These are phyloP conservation scores for Beta macrorhiza DNA, from an alignment of 179 eudicot genomes.

Conservation along the genomic window DNA sequence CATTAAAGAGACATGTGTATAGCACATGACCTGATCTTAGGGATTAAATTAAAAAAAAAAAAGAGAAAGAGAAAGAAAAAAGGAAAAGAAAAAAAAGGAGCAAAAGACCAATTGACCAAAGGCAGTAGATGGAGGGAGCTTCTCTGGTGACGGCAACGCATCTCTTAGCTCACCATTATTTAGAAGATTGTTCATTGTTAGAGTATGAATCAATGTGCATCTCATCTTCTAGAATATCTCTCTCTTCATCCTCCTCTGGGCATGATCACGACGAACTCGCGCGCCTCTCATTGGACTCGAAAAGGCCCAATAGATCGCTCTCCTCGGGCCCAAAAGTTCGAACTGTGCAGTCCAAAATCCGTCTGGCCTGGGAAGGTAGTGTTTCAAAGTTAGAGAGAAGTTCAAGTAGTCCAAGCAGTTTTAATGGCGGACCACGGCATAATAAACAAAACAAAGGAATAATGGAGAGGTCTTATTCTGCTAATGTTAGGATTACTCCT, in stretches of 20 bases:
- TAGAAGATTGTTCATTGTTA: slow-evolving; percentile 28
- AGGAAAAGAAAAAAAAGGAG: too few relatives aligned
- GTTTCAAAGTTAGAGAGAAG: slow-evolving; percentile 73
- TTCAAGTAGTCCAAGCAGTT: slow-evolving; percentile 82
- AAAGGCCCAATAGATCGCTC: slow-evolving; percentile 30
- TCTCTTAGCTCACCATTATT: slow-evolving; percentile 50
- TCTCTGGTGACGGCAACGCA: slow-evolving; percentile 37
- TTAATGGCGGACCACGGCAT: slow-evolving; percentile 65
- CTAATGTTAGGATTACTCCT: slow-evolving; percentile 79
- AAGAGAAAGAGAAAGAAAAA: too few relatives aligned
- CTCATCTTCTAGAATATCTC: slow-evolving; percentile 47
- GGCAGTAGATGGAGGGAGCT: slow-evolving; percentile 74
- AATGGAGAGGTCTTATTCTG: slow-evolving; percentile 85
- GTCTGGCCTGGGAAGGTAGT: slow-evolving; percentile 60
- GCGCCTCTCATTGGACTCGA: slow-evolving; percentile 67
- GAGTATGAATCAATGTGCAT: slow-evolving; percentile 48
- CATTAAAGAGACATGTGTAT: too few relatives aligned
- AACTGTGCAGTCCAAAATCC: slow-evolving; percentile 37
- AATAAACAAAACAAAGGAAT: slow-evolving; percentile 46
- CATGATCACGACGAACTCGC: slow-evolving; percentile 68
- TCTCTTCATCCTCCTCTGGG: slow-evolving; percentile 32
- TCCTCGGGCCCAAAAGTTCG: slow-evolving; percentile 36
- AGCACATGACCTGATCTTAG: too few relatives aligned
- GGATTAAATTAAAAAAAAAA: too few relatives aligned
- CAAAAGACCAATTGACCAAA: too few relatives aligned